Base-by-base conservation (phyloP, 352 stramenopile genomes). In the Peronosclerospora sorghi region DNA sequence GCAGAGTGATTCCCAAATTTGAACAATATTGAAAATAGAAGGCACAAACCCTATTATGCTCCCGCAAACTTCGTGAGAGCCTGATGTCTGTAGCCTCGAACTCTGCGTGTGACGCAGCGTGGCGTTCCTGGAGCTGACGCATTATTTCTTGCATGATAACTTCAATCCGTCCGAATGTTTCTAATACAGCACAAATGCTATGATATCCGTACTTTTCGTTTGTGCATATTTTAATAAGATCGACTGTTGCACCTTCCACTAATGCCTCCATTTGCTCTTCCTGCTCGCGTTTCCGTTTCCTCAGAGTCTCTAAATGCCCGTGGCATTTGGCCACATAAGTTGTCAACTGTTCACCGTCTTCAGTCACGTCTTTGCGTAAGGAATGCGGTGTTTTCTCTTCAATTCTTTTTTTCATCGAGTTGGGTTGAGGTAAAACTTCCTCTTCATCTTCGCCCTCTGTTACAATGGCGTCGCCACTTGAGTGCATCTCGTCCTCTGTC, bases 231-330 rank as follows among this genome's bases (percentile, higher is more conserved):
- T 54, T 9, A 13, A 24, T 8, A 2, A 12, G 7, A 2, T 28
- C 18, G 12, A 34, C 4, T 34, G 4, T n/a, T 21, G 24, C 39
- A 83, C 70, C 51, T 63, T 83, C 52, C 14, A 83, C 52, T 1
- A 83, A 62, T 21, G 56, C 41, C 39, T 69, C 70, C 8, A 83
- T 54, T 32, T 62, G 65, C 47, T 77, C 56, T 32, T 83, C 65
- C 41, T 83, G 70, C 15, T 73, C 56, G 30, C 54, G 48, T 41
- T 83, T 83, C 20, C 70, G 67, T 32, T 77, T 72, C 27, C 62
- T 49, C 28, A 83, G 49, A 13, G 49, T 62, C 21, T 65, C 49
- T 15, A 68, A 27, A 20, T 68, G 56, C 5, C 37, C 41, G 27
- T 66, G 59, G 43, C 66, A 83, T 42, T 72, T 65, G 35, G 44